Evolutionary conservation across 176 grass and related monocot species (phyloP), one percentile per base, ranked within the genome.

Genomic region (Neostapfia colusana): DNA sequence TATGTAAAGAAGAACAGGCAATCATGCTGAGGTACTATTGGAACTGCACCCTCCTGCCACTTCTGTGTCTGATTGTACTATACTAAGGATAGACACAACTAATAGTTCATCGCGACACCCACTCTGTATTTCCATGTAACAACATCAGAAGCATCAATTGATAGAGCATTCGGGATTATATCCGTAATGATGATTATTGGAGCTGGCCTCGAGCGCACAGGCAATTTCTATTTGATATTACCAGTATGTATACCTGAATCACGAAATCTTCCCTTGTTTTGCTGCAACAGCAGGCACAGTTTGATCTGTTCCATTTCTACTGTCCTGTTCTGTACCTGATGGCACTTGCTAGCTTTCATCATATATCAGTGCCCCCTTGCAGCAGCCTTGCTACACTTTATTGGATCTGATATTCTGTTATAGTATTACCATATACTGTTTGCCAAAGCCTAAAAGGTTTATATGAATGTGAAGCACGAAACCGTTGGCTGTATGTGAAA

Each of bases 141-240:
- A 73, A 79, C 34, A 61, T 73, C 28, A 67, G 5, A 83, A 68
- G 18, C 69, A 41, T 80, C n/a, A 26, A 24, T 28, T 26, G 34
- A 50, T 56, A 57, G 15, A 64, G 54, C 45, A 70, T 75, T 70
- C 37, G 8, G 70, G 70, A 74, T 63, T 36, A 41, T 1, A 48
- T 62, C 18, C 2, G 3, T 31, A 31, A 31, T 31, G 31, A 31
- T 31, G 31, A 31, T 31, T 31, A 31, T 31, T 31, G 31, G 31
- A 31, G 31, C 31, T 31, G 3, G 31, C 31, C 31, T 31, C 3
- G 31, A 31, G 31, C 2, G 31, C 31, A 31, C 3, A 31, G 31
- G 31, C 31, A 18, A 31, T 40, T 14, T 10, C 27, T 7, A 49
- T 26, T 57, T 64, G 67, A 72, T 51, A 70, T 72, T 6, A 65